A percentile compares a stretch with the other conserved stretches of the same genome.
Conservation (phyloP, 2,329 filamentous ascomycete species). For the Fusarium sp. region DNA sequence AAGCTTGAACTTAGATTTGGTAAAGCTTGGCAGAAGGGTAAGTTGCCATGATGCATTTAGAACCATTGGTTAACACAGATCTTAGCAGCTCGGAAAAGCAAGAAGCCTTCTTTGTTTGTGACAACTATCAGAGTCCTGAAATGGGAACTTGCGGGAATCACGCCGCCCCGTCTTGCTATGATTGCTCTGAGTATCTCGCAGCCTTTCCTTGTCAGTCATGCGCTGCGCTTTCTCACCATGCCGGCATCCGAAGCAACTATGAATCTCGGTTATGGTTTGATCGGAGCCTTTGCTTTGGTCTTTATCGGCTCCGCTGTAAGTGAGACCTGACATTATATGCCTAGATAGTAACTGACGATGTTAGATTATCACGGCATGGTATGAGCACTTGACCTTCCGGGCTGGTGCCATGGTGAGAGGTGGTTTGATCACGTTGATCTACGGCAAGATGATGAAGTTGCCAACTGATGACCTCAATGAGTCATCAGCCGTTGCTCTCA, state of each 20-base stretch:
- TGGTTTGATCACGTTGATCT: conserved; percentile 45
- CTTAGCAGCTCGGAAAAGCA: conserved; percentile 22
- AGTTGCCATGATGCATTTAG: background rate
- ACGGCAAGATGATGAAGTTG: conserved; percentile 44
- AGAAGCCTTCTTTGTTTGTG: conserved; percentile 42
- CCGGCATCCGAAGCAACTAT: conserved; percentile 35
- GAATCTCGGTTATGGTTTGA: conserved; percentile 46
- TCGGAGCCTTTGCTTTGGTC: conserved; percentile 46
- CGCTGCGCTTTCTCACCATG: conserved; percentile 42
- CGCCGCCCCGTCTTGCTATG: conserved; percentile 41
- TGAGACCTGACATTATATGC: rapidly evolving
- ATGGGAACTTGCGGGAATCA: conserved; percentile 46
- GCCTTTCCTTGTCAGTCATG: conserved; percentile 44
- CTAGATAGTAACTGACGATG: background rate
- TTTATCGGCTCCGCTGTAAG: conserved; percentile 46
- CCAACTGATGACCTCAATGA: conserved; percentile 40
- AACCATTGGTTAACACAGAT: background rate
- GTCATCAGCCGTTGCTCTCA: conserved; percentile 45
- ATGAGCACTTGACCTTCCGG: conserved; percentile 47
- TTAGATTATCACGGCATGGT: conserved; percentile 47
- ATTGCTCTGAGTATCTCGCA: conserved; percentile 46
- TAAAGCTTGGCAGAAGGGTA: conserved; percentile 39
- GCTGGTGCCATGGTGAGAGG: conserved; percentile 45
- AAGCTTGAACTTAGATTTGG: conserved; percentile 40
- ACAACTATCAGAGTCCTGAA: conserved; percentile 40